Percentiles rank a stretch among this genome's conserved stretches.
phyloP scores from a whole-genome alignment of 2,329 filamentous ascomycete genomes.

The Aspergillus costaricaensis region DNA sequence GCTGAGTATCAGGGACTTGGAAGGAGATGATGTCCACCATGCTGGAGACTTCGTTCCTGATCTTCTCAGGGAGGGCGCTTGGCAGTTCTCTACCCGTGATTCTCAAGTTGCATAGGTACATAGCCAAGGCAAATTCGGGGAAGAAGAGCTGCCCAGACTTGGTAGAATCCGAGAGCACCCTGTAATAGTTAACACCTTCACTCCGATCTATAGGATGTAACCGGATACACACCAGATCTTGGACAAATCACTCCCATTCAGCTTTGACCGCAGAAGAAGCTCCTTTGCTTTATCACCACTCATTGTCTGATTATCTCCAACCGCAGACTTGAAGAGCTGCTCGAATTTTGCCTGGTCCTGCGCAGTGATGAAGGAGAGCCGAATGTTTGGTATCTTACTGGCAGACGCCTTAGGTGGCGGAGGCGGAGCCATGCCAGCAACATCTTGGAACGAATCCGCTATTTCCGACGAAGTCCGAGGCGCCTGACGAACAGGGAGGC shows the following conservation, averaged over 20 bases:
- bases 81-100: slow-evolving; percentile 85
- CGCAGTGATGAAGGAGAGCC: slow-evolving; percentile 93
- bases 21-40: slow-evolving; percentile 99
- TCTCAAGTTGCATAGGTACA: slow-evolving; percentile 97
- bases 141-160: slow-evolving; percentile 95
- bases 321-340: slow-evolving; percentile 93
- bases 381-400: slow-evolving; percentile 87
- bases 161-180: slow-evolving; percentile 91
- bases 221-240: slow-evolving; percentile 74
- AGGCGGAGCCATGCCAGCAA: slow-evolving; percentile 55
- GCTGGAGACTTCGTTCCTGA: slow-evolving; percentile 96
- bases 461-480: slow-evolving; percentile 64
- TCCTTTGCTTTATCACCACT: slow-evolving; percentile 92
- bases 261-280: slow-evolving; percentile 80
- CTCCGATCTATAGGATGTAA: slow-evolving; percentile 6
- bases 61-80: slow-evolving; percentile 71
- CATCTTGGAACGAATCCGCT: slow-evolving; percentile 61
- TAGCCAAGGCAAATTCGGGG: slow-evolving; percentile 93
- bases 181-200: slow-evolving; percentile 38
- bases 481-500: slow-evolving; percentile 55
- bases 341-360: slow-evolving; percentile 96
- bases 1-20: slow-evolving; percentile 74
- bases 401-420: slow-evolving; percentile 61
- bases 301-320: slow-evolving; percentile 79
- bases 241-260: slow-evolving; percentile 82